These are phyloP conservation scores for Chlorella sp. DNA, from an alignment of 139 green algal species.

Conservation along the genomic window DNA sequence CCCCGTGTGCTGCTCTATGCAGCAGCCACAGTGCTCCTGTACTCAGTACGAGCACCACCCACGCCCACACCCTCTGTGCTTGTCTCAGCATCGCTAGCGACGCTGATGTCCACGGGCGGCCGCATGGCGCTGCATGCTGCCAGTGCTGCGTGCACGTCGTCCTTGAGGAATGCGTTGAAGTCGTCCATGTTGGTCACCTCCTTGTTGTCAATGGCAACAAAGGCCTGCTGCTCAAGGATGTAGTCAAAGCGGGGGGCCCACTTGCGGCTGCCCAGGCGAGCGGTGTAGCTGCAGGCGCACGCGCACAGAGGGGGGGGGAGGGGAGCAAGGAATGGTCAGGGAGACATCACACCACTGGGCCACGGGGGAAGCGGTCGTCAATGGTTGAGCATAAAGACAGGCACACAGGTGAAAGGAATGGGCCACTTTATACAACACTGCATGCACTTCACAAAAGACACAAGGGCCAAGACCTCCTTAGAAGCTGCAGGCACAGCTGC, in stretches of 20 bases:
- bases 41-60: conserved; percentile 77
- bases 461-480: too few species aligned
- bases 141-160: conserved; percentile 72
- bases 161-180: conserved; percentile 28
- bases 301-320: too few species aligned
- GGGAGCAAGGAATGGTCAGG: too few species aligned
- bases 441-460: too few species aligned
- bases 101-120: conserved; percentile 94
- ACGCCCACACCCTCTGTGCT: conserved; percentile 66
- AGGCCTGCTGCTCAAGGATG: conserved; percentile 87
- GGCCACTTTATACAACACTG: too few species aligned
- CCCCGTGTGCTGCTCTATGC: too few species aligned
- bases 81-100: conserved; percentile 54
- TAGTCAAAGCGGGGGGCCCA: conserved; percentile 99
- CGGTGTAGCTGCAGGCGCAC: conserved; percentile 95
- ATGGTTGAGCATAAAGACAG: too few species aligned
- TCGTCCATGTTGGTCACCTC: conserved; percentile 46
- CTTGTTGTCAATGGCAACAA: conserved; percentile 57
- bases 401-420: too few species aligned
- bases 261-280: conserved; percentile 93
- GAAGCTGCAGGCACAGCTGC: too few species aligned
- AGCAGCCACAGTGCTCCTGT: conserved; percentile 43
- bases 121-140: conserved; percentile 82
- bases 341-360: too few species aligned
- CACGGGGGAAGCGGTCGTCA: too few species aligned